A percentile compares a stretch with the other conserved stretches of the same genome.
Evolutionary conservation across 805 yeast species (phyloP).

Genomic region (Candida pseudoglaebosa): DNA sequence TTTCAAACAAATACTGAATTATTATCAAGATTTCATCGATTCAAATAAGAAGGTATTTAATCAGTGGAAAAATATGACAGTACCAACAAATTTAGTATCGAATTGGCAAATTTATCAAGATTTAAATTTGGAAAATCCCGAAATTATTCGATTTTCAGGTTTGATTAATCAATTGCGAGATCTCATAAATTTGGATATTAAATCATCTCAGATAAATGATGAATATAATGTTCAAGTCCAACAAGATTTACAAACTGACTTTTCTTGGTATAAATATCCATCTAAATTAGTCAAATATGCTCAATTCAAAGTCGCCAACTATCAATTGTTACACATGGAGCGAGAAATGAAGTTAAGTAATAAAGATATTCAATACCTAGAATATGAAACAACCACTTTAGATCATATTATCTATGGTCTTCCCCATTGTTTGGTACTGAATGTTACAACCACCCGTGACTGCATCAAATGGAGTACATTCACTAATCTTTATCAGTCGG

Average conservation of each 20-base stretch:
- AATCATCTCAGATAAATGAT: conserved; percentile 45
- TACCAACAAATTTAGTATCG: conserved; percentile 15
- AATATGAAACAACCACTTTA: conserved; percentile 9
- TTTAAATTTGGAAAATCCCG: conserved; percentile 10
- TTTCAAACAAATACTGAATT: conserved; percentile 14
- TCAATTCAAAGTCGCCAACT: conserved; percentile 51
- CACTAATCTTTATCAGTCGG: conserved; percentile 17
- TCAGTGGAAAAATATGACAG: conserved; percentile 19
- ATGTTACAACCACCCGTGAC: neutral
- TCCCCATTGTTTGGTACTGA: conserved; percentile 12
- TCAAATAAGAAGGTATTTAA: conserved; percentile 10
- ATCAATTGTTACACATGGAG: conserved; percentile 43
- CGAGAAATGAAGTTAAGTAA: conserved; percentile 19
- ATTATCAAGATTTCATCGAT: conserved; percentile 14
- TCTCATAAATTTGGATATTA: conserved; percentile 12
- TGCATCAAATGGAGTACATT: conserved; percentile 15
- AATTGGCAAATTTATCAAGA: conserved; percentile 20
- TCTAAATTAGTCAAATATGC: conserved; percentile 59
- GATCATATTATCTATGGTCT: conserved; percentile 21
- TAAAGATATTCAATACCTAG: conserved; percentile 17
- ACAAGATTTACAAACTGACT: conserved; percentile 54
- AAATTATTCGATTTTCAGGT: conserved; percentile 9
- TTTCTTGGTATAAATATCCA: conserved; percentile 70
- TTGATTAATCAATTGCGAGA: conserved; percentile 11
- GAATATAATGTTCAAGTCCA: conserved; percentile 43